Evolutionary conservation across 2,329 filamentous ascomycete genomes (phyloP).

Genomic region (Rhexocercosporidium sp.): DNA sequence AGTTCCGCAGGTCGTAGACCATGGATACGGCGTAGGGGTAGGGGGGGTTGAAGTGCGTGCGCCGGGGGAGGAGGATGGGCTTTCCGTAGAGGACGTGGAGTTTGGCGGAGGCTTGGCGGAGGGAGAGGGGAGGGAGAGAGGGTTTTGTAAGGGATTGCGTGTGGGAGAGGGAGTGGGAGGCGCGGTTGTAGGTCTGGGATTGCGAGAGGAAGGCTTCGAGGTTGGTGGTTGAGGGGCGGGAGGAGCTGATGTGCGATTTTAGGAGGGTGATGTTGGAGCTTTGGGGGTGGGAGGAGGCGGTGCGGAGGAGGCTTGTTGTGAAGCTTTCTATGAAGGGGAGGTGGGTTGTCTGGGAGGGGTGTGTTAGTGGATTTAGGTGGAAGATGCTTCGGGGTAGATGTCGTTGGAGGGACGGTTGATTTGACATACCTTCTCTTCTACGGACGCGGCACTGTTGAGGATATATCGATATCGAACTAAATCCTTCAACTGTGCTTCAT

Average conservation of each 20-base stretch:
- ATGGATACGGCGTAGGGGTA: slow-evolving; percentile 69
- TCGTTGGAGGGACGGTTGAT: not conserved
- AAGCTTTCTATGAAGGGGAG: slow-evolving; percentile 2
- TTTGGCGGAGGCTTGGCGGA: slow-evolving; percentile 69
- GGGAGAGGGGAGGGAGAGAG: slow-evolving; percentile 28
- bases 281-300: slow-evolving; percentile 45
- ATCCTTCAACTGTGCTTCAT: slow-evolving; percentile 4
- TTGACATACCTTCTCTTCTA: slow-evolving; percentile 14
- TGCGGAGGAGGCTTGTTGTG: slow-evolving; percentile 31
- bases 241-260: not conserved
- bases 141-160: not conserved
- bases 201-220: slow-evolving; percentile 65
- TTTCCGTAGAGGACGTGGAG: slow-evolving; percentile 72
- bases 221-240: slow-evolving; percentile 46
- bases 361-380: not conserved
- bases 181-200: slow-evolving; percentile 67
- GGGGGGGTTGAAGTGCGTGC: slow-evolving; percentile 36
- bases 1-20: slow-evolving; percentile 76
- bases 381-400: not conserved
- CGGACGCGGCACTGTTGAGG: not conserved
- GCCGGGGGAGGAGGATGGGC: slow-evolving; percentile 50
- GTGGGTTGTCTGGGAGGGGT: not conserved
- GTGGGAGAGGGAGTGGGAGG: slow-evolving; percentile 42
- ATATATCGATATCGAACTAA: slow-evolving; percentile 13
- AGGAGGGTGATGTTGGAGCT: slow-evolving; percentile 53